Conservation (phyloP, 176 grass and related monocot species). For the Paspalum vaginatum region DNA sequence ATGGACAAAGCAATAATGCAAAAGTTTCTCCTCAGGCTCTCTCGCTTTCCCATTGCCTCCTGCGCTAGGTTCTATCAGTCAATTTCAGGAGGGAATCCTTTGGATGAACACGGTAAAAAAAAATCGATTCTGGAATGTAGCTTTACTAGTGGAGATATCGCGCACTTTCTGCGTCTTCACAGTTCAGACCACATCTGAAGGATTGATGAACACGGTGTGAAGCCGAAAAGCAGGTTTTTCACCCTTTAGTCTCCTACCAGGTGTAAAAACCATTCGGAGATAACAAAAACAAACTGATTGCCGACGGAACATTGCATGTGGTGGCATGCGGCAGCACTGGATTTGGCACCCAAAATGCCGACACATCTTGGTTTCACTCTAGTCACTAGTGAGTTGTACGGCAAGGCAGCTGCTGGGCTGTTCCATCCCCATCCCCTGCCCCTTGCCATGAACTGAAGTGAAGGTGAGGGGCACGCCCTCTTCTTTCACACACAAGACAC, state of each 20-base stretch:
- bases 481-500: not conserved
- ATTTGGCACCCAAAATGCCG: not conserved
- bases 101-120: not conserved
- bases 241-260: not conserved
- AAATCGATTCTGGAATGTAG: not conserved
- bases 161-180: not conserved
- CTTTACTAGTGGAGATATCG: not conserved
- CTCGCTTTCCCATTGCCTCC: not conserved
- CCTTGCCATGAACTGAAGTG: conserved; percentile 42
- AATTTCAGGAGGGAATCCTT: not conserved
- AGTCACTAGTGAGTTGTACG: conserved; percentile 41
- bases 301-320: not conserved
- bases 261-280: too few species aligned
- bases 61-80: not conserved
- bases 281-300: too few species aligned
- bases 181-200: conserved; percentile 24
- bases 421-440: conserved; percentile 20
- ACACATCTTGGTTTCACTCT: not conserved
- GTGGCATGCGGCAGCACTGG: not conserved
- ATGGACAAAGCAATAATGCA: not conserved
- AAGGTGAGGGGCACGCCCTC: conserved; percentile 35
- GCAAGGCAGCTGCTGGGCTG: conserved; percentile 34
- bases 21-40: not conserved
- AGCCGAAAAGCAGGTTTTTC: not conserved
- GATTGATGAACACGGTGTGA: not conserved